A percentile compares a stretch with the other conserved stretches of the same genome.
phyloP scores from a whole-genome alignment of 352 stramenopile genomes.

The Phytophthora idaei region DNA sequence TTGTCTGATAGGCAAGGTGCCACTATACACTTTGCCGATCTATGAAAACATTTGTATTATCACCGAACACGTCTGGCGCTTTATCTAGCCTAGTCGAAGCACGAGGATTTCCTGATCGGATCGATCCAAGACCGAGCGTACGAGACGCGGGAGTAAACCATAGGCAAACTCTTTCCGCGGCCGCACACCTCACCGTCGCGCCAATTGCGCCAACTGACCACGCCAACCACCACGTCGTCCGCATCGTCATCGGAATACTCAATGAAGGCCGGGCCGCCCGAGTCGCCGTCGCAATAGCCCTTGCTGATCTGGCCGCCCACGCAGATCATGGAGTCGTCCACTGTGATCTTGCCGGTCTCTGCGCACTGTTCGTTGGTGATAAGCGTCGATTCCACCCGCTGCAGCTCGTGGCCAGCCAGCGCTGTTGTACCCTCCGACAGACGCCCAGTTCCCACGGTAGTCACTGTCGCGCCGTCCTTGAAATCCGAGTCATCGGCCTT shows the following conservation, averaged over 20 bases:
- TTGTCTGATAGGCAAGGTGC: too few species aligned
- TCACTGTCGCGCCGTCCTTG: slow-evolving; percentile 32
- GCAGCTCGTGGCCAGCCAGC: slow-evolving; percentile 27
- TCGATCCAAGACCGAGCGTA: slow-evolving; percentile 53
- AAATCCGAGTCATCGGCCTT: slow-evolving; percentile 35
- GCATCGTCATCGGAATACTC: slow-evolving; percentile 31
- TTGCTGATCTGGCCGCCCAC: slow-evolving; percentile 48
- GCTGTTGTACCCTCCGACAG: slow-evolving; percentile 29
- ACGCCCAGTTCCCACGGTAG: slow-evolving; percentile 31
- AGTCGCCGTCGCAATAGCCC: slow-evolving; percentile 69
- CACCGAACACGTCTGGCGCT: neutral
- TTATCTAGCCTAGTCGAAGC: slow-evolving; percentile 28
- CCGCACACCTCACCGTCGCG: slow-evolving; percentile 55
- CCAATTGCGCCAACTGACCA: slow-evolving; percentile 63
- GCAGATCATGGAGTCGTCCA: slow-evolving; percentile 64
- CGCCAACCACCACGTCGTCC: slow-evolving; percentile 49
- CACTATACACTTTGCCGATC: neutral
- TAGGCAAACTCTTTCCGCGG: slow-evolving; percentile 46
- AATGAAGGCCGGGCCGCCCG: slow-evolving; percentile 52
- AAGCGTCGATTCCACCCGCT: slow-evolving; percentile 46
- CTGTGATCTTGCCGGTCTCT: slow-evolving; percentile 18
- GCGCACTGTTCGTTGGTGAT: slow-evolving; percentile 48
- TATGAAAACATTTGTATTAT: slow-evolving; percentile 15
- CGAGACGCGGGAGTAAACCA: slow-evolving; percentile 62
- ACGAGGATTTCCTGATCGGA: slow-evolving; percentile 30